A percentile compares a stretch with the other conserved stretches of the same genome.
These are phyloP conservation scores for Peronosclerospora sorghi DNA, from an alignment of 352 stramenopile genomes.

Conservation along the genomic window DNA sequence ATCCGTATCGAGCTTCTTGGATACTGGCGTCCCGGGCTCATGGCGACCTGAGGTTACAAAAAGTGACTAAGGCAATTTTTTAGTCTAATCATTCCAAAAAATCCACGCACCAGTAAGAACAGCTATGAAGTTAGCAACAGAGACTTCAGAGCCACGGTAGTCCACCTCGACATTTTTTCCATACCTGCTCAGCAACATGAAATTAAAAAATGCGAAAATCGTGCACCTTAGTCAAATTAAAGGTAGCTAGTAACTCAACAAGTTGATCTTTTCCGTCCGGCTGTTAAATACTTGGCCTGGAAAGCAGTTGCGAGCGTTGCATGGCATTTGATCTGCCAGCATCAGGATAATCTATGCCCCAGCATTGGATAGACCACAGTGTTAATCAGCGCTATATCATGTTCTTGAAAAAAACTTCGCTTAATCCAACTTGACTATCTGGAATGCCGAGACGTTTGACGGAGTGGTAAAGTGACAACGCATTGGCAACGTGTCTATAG, in stretches of 20 bases:
- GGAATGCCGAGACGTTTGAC: slow-evolving; percentile 88
- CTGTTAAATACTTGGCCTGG: slow-evolving; percentile 86
- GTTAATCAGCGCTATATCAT: neutral
- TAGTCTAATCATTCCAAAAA: neutral
- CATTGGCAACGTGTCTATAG: slow-evolving; percentile 94
- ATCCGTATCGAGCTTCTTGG: slow-evolving; percentile 82
- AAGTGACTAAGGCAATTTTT: no score
- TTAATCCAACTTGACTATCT: slow-evolving; percentile 79
- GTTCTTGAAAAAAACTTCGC: neutral
- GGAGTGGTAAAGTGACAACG: slow-evolving; percentile 89
- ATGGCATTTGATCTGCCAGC: slow-evolving; percentile 94
- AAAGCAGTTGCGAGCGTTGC: slow-evolving; percentile 87
- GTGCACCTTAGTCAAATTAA: neutral
- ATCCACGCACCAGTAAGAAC: slow-evolving; percentile 70
- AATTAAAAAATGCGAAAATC: neutral
- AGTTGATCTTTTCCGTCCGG: slow-evolving; percentile 82
- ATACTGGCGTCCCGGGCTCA: slow-evolving; percentile 77
- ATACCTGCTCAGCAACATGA: slow-evolving; percentile 49
- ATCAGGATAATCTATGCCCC: slow-evolving; percentile 87
- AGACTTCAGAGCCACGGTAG: slow-evolving; percentile 93
- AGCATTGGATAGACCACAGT: neutral
- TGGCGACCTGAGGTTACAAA: slow-evolving; percentile 48
- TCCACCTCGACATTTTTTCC: slow-evolving; percentile 89
- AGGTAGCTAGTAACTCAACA: slow-evolving; percentile 18
- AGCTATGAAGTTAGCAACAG: slow-evolving; percentile 93